Evolutionary conservation across 2,329 filamentous ascomycete genomes (phyloP), one percentile per base, ranked within the genome.

Genomic region (Elsinoe necatrix): DNA sequence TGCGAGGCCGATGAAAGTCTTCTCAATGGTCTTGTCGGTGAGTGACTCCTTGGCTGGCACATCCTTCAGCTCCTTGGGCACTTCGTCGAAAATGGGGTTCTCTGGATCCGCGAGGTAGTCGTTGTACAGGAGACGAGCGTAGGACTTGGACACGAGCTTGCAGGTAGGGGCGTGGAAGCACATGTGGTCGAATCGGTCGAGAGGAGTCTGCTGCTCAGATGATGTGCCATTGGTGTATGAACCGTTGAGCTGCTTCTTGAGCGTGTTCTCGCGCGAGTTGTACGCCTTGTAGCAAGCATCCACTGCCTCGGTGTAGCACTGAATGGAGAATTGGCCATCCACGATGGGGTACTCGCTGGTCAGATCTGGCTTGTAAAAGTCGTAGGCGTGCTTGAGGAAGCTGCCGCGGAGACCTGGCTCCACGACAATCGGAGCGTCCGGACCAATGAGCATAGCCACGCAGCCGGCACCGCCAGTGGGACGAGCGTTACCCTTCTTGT

Each of bases 111-210:
- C 61, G 62, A 76, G 68, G 67, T 71, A 78, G 64, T 79, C 76
- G 67, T 78, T 78, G 72, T 77, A 79, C 18, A 77, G 68, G 52
- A 79, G 65, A 54, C 76, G 74, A 34, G 73, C 76, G 67, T 78
- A 79, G 56, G 75, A 77, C 71, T 79, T 79, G 61, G 72, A 69
- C n/a, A 79, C 76, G 52, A 78, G 72, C 67, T 79, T 79, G 74
- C 76, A 79, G 41, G 74, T 79, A 6, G 76, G 76, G 9, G 75
- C 73, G 65, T 79, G 76, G 73, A 79, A 79, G 65, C 71, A 73
- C 74, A 79, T 77, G 71, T 77, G 73, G 69, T 79, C 76, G 64
- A 79, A 79, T 39, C 75, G 73, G 66, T 79, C 76, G 14, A 79
- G 66, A 48, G 75, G 72, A 3, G 73, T 73, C 65, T 77, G 74